Conservation (phyloP, 176 grass and related monocot species). For the Areca catechu region DNA sequence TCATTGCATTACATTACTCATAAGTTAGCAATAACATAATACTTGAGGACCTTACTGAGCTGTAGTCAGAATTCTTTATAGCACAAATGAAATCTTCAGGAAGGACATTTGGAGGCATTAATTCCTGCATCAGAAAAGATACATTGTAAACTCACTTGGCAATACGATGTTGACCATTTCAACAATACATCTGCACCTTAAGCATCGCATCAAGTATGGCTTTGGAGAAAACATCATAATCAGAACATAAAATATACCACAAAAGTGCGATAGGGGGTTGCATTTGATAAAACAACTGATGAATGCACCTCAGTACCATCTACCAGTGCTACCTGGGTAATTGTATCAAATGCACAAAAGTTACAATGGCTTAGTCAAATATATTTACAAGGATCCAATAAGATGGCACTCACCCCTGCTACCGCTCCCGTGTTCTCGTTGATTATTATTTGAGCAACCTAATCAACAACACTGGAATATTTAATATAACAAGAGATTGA, state of each 20-base stretch:
- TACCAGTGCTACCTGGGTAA: slow-evolving; percentile 54
- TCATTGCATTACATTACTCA: not conserved
- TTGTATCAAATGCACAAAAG: not conserved
- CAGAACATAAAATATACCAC: slow-evolving; percentile 39
- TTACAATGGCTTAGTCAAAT: not conserved
- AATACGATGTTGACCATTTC: slow-evolving; percentile 2
- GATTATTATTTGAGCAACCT: slow-evolving; percentile 72
- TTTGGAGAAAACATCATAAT: not conserved
- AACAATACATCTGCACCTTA: no score
- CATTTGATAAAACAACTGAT: slow-evolving; percentile 83
- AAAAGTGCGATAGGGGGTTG: slow-evolving; percentile 88
- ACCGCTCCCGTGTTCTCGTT: slow-evolving; percentile 45
- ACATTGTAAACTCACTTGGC: slow-evolving; percentile 10
- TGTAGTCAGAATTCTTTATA: slow-evolving; percentile 90
- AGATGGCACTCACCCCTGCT: slow-evolving; percentile 55
- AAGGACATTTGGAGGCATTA: slow-evolving; percentile 60
- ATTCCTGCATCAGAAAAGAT: slow-evolving; percentile 45
- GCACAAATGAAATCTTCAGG: slow-evolving; percentile 53
- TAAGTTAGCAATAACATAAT: not conserved
- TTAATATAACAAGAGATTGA: slow-evolving; percentile 17
- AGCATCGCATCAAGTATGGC: no score
- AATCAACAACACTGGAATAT: slow-evolving; percentile 27
- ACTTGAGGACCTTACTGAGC: slow-evolving; percentile 68
- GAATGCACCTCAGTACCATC: slow-evolving; percentile 85
- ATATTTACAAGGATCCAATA: slow-evolving; percentile 5